Evolutionary conservation across 225 moss, liverwort and hornwort genomes (phyloP).

Genomic region (Pseudoscleropodium purum): DNA sequence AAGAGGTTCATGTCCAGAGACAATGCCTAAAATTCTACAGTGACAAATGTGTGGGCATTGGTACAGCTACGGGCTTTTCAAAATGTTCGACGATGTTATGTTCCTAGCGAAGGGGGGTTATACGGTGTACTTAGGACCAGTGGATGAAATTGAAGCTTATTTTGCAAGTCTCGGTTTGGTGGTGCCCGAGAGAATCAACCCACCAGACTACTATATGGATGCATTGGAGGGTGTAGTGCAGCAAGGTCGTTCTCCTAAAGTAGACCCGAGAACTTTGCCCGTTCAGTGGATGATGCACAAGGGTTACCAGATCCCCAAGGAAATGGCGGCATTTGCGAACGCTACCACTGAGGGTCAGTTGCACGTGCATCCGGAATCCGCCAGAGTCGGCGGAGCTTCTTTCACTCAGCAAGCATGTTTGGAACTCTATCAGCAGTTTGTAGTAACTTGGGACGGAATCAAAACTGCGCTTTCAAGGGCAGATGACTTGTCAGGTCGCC

Average conservation of each 20-base stretch:
- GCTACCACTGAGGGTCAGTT: neutral
- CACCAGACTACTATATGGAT: constrained; percentile 95
- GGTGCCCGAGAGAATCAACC: constrained; percentile 80
- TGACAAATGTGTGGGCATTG: neutral
- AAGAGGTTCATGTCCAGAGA: neutral
- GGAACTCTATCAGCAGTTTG: constrained; percentile 46
- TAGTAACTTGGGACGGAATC: constrained; percentile 52
- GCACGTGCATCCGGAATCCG: constrained; percentile 3
- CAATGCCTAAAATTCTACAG: neutral
- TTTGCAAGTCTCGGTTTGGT: constrained; percentile 54
- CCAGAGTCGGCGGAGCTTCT: constrained; percentile 8
- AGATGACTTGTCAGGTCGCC: constrained; percentile 61
- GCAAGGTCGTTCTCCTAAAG: constrained; percentile 3
- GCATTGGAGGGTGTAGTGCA: constrained; percentile 57
- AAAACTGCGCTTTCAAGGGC: constrained; percentile 29
- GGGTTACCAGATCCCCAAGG: constrained; percentile 65
- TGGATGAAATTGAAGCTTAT: constrained; percentile 64
- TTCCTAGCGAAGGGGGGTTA: constrained; percentile 76
- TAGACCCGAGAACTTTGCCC: constrained; percentile 56
- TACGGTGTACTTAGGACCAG: constrained; percentile 83
- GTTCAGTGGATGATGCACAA: constrained; percentile 93
- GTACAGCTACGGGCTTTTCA: constrained; percentile 81
- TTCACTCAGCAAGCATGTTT: constrained; percentile 51
- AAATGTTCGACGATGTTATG: constrained; percentile 94
- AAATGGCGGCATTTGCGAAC: constrained; percentile 25